Evolutionary conservation across 2,329 filamentous ascomycete genomes (phyloP).

Genomic region (Aureobasidium lini): DNA sequence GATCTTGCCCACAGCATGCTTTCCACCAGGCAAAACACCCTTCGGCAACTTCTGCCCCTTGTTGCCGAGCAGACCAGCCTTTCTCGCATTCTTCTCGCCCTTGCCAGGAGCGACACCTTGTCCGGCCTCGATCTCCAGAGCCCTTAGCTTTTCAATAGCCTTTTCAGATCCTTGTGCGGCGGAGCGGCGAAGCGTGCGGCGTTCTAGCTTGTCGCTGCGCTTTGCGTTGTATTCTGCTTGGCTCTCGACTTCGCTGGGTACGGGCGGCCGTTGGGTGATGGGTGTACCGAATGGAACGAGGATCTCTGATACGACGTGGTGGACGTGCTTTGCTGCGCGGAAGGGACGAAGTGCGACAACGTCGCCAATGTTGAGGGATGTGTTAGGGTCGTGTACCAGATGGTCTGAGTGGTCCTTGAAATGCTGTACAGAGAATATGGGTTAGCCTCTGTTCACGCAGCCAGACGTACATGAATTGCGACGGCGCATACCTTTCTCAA

Average conservation of each 20-base stretch:
- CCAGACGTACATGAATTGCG: neutral
- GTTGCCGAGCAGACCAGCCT: slow-evolving; percentile 20
- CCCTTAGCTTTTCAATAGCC: slow-evolving; percentile 22
- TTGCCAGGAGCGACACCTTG: slow-evolving; percentile 23
- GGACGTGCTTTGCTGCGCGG: slow-evolving; percentile 57
- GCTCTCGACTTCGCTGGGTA: slow-evolving; percentile 58
- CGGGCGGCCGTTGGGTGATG: slow-evolving; percentile 55
- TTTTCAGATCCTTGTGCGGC: slow-evolving; percentile 25
- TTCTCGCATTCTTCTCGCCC: slow-evolving; percentile 21
- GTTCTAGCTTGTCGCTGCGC: slow-evolving; percentile 50
- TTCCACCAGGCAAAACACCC: slow-evolving; percentile 26
- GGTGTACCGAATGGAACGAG: slow-evolving; percentile 62
- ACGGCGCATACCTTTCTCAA: slow-evolving; percentile 59
- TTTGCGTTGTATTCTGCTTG: slow-evolving; percentile 48
- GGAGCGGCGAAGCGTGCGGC: slow-evolving; percentile 21
- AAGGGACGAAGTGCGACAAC: slow-evolving; percentile 67
- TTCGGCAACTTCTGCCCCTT: slow-evolving; percentile 27
- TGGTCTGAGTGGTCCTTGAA: slow-evolving; percentile 58
- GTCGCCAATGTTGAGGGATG: slow-evolving; percentile 66
- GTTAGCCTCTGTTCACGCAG: neutral
- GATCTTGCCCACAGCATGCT: slow-evolving; percentile 25
- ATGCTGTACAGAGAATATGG: slow-evolving; percentile 37
- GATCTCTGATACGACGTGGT: slow-evolving; percentile 67
- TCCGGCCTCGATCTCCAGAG: slow-evolving; percentile 24
- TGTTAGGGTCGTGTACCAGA: slow-evolving; percentile 71